These are phyloP conservation scores for Xylaria palmicola DNA, from an alignment of 495 filamentous ascomycete species.

Conservation along the genomic window DNA sequence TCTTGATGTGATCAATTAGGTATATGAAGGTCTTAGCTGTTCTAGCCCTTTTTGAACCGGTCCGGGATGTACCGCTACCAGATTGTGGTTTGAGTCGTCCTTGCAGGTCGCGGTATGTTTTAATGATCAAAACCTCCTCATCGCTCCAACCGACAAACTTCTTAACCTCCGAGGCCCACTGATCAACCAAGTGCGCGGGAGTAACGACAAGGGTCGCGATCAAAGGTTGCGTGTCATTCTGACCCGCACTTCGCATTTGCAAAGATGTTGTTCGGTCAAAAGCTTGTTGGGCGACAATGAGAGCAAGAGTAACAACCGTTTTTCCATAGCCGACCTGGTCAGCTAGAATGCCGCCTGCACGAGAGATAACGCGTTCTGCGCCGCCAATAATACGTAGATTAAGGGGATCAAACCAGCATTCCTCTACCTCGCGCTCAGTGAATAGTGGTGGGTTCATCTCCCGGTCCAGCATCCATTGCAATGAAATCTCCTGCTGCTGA, in stretches of 20 bases:
- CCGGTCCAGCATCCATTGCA: conserved; percentile 63
- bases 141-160: conserved; percentile 49
- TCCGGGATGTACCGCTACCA: not conserved
- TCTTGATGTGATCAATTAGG: conserved; percentile 40
- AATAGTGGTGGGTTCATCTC: conserved; percentile 56
- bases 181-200: conserved; percentile 59
- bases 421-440: conserved; percentile 65
- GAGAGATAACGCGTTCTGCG: conserved; percentile 47
- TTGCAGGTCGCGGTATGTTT: conserved; percentile 27
- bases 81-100: conserved; percentile 8
- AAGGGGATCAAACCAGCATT: conserved; percentile 57
- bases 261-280: conserved; percentile 24
- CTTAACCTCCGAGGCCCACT: conserved; percentile 64
- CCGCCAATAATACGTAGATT: conserved; percentile 62
- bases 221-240: conserved; percentile 27
- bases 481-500: conserved; percentile 26
- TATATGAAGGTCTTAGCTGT: not conserved
- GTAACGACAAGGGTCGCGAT: conserved; percentile 71
- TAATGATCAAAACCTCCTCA: conserved; percentile 47
- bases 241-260: conserved; percentile 5
- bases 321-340: conserved; percentile 84
- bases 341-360: conserved; percentile 70
- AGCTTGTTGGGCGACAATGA: conserved; percentile 54
- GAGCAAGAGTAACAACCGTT: conserved; percentile 67
- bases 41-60: not conserved